phyloP scores from a whole-genome alignment of 768 basidiomycete genomes.

The Rhodotorula graminis region DNA sequence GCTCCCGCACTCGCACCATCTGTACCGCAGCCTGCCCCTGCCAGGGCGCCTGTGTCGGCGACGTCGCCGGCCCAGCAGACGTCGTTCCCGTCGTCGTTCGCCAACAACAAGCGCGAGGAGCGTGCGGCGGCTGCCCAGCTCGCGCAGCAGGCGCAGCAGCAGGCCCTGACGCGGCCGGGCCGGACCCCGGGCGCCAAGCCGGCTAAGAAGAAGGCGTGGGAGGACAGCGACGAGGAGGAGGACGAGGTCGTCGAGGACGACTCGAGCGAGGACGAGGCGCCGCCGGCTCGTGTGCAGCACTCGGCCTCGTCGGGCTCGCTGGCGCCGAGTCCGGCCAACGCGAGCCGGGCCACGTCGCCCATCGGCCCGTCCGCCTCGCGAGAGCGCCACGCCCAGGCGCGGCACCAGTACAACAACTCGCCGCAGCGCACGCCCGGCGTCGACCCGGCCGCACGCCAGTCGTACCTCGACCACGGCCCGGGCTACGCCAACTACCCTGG shows the following conservation, averaged over 20 bases:
- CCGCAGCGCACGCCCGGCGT: constrained; percentile 1
- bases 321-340: constrained; percentile 4
- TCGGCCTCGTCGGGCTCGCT: constrained; percentile 9
- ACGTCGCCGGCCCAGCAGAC: constrained; percentile 37
- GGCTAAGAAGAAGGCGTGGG: constrained; percentile 75
- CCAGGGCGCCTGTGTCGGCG: background rate
- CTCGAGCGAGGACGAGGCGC: constrained; percentile 35
- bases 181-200: constrained; percentile 48
- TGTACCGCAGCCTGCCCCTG: background rate
- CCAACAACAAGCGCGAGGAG: constrained; percentile 73
- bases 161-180: constrained; percentile 51
- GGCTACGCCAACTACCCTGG: constrained; percentile 66
- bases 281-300: background rate
- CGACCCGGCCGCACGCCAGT: constrained; percentile 17
- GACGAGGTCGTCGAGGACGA: constrained; percentile 40
- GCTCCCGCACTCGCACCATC: background rate
- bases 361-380: constrained; percentile 2
- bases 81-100: constrained; percentile 78
- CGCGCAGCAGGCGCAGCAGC: constrained; percentile 67
- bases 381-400: background rate
- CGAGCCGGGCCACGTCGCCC: constrained; percentile 5
- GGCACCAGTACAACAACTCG: background rate
- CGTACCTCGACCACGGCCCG: constrained; percentile 33
- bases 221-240: constrained; percentile 68
- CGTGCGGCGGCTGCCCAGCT: constrained; percentile 78